Evolutionary conservation across 2,329 filamentous ascomycete species (phyloP), one percentile per base, ranked within the genome.

Genomic region (Stagonosporopsis cucurbitacearum): DNA sequence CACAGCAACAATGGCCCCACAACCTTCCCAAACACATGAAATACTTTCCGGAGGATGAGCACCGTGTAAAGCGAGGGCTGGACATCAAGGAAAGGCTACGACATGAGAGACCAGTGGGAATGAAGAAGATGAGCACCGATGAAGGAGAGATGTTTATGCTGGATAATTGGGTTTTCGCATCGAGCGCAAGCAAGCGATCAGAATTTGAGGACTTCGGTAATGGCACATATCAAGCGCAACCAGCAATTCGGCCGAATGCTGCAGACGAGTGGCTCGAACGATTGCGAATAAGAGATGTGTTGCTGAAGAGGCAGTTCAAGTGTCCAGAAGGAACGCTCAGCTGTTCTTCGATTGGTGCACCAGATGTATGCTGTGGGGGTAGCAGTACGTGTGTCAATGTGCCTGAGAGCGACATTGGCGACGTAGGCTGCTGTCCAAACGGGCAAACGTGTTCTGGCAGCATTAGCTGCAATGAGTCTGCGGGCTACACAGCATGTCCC

Each of bases 351-450:
- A 88, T 92, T 63, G 84, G 83, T 7, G 82, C 84, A 41, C 84
- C 88, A 1, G 84, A 91, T 73, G 89, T 88, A 73, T 95, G 91
- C 78, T 95, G 91, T 72, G 78, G 81, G 20, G 79, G 79, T n/a
- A 82, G 80, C 15, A 86, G 88, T 62, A 84, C 81, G 7, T 95
- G 91, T 70, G 86, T 89, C 30, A 66, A 54, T 19, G 62, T 66
- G 15, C 42, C 47, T 13, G 52, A 77, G 22, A 85, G 92, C 4
- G 72, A 81, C 28, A 85, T 90, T 25, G 88, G 88, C 7, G 83
- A 85, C 40, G 86, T 94, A 2, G 90, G 90, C 3, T 95, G 91
- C 74, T 95, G 91, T 75, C 88, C 88, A 0, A 69, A 79, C 32
- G 89, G 89, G 3, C 77, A 80, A 39, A 82, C 73, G 6, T 94